phyloP scores from a whole-genome alignment of 192 early-diverging fungal genomes.

The Oehlia diaphana region DNA sequence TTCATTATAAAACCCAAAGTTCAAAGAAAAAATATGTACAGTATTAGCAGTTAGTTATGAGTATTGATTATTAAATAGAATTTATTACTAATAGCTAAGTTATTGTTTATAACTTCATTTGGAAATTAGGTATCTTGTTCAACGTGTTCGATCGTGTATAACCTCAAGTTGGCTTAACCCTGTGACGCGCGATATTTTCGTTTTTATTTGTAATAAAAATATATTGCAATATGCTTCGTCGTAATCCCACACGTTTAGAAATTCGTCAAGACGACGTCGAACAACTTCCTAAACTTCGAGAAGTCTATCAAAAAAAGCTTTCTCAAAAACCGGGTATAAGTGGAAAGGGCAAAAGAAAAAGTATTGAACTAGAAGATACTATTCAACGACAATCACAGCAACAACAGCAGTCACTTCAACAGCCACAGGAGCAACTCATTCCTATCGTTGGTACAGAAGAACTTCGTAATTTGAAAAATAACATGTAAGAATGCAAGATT shows the following conservation, averaged over 20 bases:
- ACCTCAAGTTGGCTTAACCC: too few relatives aligned
- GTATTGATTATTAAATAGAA: too few relatives aligned
- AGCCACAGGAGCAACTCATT: background rate
- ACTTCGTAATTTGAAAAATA: conserved; percentile 11
- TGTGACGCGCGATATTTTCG: too few relatives aligned
- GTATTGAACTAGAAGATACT: background rate
- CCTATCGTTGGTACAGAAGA: conserved; percentile 1
- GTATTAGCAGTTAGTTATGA: too few relatives aligned
- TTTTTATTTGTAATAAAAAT: background rate
- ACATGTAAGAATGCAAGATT: background rate
- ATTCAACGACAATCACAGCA: background rate
- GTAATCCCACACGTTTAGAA: conserved; percentile 20
- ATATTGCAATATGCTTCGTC: conserved; percentile 16
- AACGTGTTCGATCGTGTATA: too few relatives aligned
- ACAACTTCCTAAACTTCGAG: background rate
- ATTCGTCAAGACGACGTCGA: conserved; percentile 23
- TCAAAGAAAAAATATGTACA: too few relatives aligned
- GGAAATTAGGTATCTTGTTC: too few relatives aligned
- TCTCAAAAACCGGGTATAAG: background rate
- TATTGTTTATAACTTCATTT: too few relatives aligned
- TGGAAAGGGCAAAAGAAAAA: conserved; percentile 24
- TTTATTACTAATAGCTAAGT: too few relatives aligned
- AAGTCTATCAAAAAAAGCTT: conserved; percentile 13
- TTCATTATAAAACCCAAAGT: background rate
- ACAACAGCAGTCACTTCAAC: background rate